Base-by-base conservation (phyloP, 805 yeast genomes). In the Metschnikowia colocasiae region DNA sequence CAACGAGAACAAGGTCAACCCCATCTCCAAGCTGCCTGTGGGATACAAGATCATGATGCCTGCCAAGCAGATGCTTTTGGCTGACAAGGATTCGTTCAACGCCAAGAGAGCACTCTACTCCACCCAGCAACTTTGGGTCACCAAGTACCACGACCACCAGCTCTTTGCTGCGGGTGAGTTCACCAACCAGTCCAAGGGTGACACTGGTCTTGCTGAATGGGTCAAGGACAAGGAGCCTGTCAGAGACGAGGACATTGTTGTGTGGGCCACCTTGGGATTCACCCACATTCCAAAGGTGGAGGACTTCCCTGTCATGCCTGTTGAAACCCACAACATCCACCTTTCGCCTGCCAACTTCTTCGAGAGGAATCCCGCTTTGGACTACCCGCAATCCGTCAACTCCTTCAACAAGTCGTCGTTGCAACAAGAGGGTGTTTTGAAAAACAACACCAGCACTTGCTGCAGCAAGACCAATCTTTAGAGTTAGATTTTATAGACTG, bases 271-370 rank as follows among this genome's bases (percentile, higher is more conserved):
- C 39, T 64, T 86, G 62, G 90, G 88, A 23, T 78, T 86, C 71
- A 86, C 92, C 3, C 95, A 86, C 62, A 79, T 85, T 59, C 94
- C 94, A 58, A 78, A 87, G 60, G 81, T 83, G 31, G 95, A 86
- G 69, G 92, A 86, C 65, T 86, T 87, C 84, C 95, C 95, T 41
- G 91, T 86, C 44, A 86, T 86, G 95, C 91, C 94, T 29, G 87
- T 83, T 48, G 95, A 86, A 68, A 82, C 81, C 53, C 82, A 84
- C 71, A 68, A 62, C 56, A 81, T 85, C 56, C 74, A 79, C 49
- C 74, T 86, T 48, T 74, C 76, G 39, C 95, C 95, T 45, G 73
- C 78, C 57, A 85, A 87, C 47, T 86, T 86, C 79, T 86, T 85
- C 62, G 82, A 81, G 58, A 80, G 71, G 60, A 86, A 86, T 67